Percentiles rank a stretch among this genome's conserved stretches.
These are phyloP conservation scores for Candida golubevii DNA, from an alignment of 805 yeast species.

Conservation along the genomic window DNA sequence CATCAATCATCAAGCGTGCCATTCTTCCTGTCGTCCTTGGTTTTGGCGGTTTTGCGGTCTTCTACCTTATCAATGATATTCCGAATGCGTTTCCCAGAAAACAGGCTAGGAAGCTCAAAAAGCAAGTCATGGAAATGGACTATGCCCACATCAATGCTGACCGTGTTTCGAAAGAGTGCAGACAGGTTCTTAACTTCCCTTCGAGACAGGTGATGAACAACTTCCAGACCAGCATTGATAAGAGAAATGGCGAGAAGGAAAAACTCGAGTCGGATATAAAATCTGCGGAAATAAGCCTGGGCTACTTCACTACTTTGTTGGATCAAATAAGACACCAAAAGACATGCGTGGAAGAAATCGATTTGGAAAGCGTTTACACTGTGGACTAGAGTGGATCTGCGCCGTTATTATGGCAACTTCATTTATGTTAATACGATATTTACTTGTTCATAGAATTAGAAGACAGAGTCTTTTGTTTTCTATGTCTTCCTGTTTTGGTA, in stretches of 20 bases:
- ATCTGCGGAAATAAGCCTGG: constrained; percentile 51
- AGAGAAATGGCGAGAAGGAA: constrained; percentile 53
- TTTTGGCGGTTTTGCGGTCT: constrained; percentile 48
- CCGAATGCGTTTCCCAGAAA: constrained; percentile 88
- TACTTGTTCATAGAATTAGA: constrained; percentile 2
- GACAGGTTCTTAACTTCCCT: constrained; percentile 77
- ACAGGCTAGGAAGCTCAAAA: constrained; percentile 64
- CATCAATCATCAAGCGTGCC: constrained; percentile 40
- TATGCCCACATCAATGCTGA: constrained; percentile 75
- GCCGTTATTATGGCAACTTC: not conserved
- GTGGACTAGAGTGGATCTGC: constrained; percentile 28
- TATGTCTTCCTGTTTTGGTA: constrained; percentile 20
- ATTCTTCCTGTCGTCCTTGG: constrained; percentile 51
- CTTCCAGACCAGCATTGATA: constrained; percentile 63
- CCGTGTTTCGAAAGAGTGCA: constrained; percentile 76
- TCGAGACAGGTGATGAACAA: constrained; percentile 72
- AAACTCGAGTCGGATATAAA: constrained; percentile 48
- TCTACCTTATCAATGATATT: constrained; percentile 70
- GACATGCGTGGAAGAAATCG: constrained; percentile 37
- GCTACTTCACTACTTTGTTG: constrained; percentile 50
- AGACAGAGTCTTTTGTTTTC: too few relatives aligned
- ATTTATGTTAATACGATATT: constrained; percentile 1
- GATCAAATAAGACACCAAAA: constrained; percentile 43
- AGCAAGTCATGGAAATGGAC: constrained; percentile 61
- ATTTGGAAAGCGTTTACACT: constrained; percentile 39